phyloP scores from a whole-genome alignment of 108 stramenopile genomes.

The Fistulifera solaris region DNA sequence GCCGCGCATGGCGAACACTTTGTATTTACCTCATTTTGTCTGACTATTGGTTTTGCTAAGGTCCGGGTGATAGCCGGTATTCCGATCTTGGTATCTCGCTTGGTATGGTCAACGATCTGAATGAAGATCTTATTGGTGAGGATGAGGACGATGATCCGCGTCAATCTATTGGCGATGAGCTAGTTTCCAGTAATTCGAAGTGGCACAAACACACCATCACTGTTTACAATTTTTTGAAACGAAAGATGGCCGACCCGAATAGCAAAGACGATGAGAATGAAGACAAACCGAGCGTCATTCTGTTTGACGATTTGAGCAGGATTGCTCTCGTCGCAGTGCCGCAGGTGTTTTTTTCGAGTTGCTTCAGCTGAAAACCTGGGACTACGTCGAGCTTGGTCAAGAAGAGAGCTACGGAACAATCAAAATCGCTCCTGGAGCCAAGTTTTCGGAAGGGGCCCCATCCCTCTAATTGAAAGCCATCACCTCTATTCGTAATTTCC shows the following conservation, averaged over 20 bases:
- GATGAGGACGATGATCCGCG: conserved; percentile 33
- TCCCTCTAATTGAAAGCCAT: not conserved
- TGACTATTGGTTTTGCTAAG: not conserved
- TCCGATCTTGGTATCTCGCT: conserved; percentile 7
- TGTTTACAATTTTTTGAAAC: conserved; percentile 55
- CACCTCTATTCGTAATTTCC: too few relatives aligned
- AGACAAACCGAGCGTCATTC: conserved; percentile 33
- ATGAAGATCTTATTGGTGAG: conserved; percentile 44
- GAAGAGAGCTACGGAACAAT: conserved; percentile 88
- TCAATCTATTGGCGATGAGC: conserved; percentile 50
- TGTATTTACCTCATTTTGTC: not conserved
- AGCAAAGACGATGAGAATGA: conserved; percentile 24
- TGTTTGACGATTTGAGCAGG: conserved; percentile 53
- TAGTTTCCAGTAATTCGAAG: conserved; percentile 52
- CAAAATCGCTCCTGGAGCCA: conserved; percentile 5
- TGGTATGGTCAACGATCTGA: conserved; percentile 68
- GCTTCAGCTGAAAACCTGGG: conserved; percentile 95
- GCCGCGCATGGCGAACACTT: not conserved
- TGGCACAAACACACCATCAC: conserved; percentile 89
- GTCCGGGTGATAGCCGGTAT: too few relatives aligned
- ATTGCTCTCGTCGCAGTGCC: conserved; percentile 70
- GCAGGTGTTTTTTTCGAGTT: conserved; percentile 87
- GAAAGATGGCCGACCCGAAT: conserved; percentile 26
- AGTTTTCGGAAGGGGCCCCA: conserved; percentile 1
- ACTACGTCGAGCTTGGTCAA: conserved; percentile 90